Evolutionary conservation across 2,329 filamentous ascomycete genomes (phyloP), one percentile per base, ranked within the genome.

Genomic region (Diaporthe humulicola): DNA sequence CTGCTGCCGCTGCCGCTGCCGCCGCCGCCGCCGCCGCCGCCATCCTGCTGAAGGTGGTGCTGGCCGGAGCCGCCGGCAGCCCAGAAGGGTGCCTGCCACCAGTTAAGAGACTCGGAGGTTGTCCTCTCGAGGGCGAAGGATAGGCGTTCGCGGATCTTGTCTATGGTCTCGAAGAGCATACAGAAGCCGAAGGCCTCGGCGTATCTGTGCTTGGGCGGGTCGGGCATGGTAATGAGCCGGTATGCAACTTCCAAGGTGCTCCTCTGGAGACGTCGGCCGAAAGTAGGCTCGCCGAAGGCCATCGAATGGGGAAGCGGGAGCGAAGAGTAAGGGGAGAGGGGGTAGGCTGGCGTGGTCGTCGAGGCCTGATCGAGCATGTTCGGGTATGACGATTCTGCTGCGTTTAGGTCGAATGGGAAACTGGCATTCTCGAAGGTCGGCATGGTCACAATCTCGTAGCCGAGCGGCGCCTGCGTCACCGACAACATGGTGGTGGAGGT

Each of bases 191-290:
- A 76, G 19, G 52, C 58, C 40, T 66, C 52, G 15, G 73, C 73
- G 54, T 73, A 76, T 3, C 4, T 36, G 1, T 75, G 58, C 17
- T 56, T 73, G 8, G 75, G 75, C 12, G 75, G 75, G 45, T 73
- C 58, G 28, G 75, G 36, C 74, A 87, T 86, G 19, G 81, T 84
- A 3, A 94, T 86, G 1, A 96, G 83, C 3, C 86, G 83, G 73
- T 92, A 90, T 0, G 88, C 93, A 36, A 87, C 83, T 82, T 97
- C 94, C 1, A 92, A 78, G 3, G 91, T 87, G 71, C 87, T 87
- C 56, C 94, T 90, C 66, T 94, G 93, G 6, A 97, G 85, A 6
- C 93, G 89, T 10, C 94, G 90, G 15, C 91, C 91, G 78, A 97
- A 96, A 1, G 89, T 92, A 1, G 86, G 84, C 81, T 96, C 94